Conservation (phyloP, 2,329 filamentous ascomycete genomes). For the Diplodia corticola region DNA sequence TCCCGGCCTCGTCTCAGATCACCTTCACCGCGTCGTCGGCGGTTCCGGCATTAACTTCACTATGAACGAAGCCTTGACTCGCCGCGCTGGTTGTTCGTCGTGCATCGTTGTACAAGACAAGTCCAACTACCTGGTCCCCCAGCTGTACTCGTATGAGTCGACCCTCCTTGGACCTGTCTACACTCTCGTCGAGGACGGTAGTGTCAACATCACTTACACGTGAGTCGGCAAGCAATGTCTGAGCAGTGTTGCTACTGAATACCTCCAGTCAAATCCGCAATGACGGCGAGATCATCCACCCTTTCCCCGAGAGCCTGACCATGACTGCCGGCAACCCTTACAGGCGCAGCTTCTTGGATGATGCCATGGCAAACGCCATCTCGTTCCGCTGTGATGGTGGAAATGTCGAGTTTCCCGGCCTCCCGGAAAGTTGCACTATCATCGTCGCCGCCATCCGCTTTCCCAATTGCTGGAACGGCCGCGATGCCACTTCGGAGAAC, state of each 20-base stretch:
- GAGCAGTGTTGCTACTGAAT: conserved; percentile 33
- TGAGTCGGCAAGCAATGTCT: background rate
- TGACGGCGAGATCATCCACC: conserved; percentile 61
- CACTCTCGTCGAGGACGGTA: background rate
- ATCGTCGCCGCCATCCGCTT: conserved; percentile 69
- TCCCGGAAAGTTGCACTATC: conserved; percentile 65
- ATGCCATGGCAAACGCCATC: conserved; percentile 57
- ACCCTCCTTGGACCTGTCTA: conserved; percentile 17
- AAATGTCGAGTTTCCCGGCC: conserved; percentile 54
- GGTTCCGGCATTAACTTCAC: conserved; percentile 28
- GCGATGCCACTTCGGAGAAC: conserved; percentile 2
- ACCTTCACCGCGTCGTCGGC: conserved; percentile 29
- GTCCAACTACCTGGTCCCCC: conserved; percentile 38
- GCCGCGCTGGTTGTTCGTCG: background rate
- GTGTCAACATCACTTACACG: background rate
- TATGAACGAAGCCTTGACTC: conserved; percentile 28
- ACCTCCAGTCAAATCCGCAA: conserved; percentile 25
- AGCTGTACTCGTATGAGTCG: conserved; percentile 33
- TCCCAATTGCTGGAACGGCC: conserved; percentile 50
- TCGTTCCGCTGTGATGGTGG: conserved; percentile 41
- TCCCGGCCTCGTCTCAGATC: conserved; percentile 52
- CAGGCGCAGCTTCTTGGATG: conserved; percentile 33
- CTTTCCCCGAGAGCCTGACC: conserved; percentile 70
- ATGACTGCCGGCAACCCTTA: conserved; percentile 68
- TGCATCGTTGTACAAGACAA: conserved; percentile 61